Evolutionary conservation across 805 yeast species (phyloP).

Genomic region (Scheffersomyces amazonensis): DNA sequence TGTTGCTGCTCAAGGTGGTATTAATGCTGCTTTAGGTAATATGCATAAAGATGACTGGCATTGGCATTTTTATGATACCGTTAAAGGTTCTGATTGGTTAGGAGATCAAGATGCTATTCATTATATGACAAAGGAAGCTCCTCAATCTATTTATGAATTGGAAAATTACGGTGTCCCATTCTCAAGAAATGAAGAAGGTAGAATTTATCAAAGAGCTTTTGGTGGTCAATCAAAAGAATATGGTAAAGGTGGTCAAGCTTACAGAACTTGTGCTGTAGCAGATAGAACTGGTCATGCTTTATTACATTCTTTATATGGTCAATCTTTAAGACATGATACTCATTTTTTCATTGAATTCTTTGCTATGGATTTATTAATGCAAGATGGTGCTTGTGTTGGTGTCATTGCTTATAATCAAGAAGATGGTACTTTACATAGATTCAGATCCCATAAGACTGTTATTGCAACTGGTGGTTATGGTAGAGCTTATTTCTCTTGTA

Average conservation of each 20-base stretch:
- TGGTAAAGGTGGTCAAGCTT: constrained; percentile 99
- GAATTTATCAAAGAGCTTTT: constrained; percentile 97
- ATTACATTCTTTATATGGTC: constrained; percentile 94
- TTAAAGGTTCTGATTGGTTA: constrained; percentile 98
- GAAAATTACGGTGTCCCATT: constrained; percentile 99
- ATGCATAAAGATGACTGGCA: constrained; percentile 99
- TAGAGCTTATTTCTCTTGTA: constrained; percentile 97
- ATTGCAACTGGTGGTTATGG: constrained; percentile 99
- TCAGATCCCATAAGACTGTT: constrained; percentile 94
- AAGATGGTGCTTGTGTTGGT: constrained; percentile 95
- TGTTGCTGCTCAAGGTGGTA: constrained; percentile 99
- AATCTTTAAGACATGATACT: constrained; percentile 93
- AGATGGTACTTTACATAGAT: constrained; percentile 97
- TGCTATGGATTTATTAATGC: constrained; percentile 91
- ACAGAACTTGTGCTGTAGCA: constrained; percentile 99
- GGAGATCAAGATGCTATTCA: constrained; percentile 99
- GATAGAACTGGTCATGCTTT: constrained; percentile 99
- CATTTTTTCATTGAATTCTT: constrained; percentile 97
- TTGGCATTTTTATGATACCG: constrained; percentile 99
- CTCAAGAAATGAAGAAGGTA: constrained; percentile 94
- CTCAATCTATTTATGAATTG: constrained; percentile 89
- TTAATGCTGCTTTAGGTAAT: constrained; percentile 97
- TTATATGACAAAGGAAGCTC: constrained; percentile 98
- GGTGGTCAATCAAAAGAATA: constrained; percentile 96
- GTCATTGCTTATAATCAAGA: constrained; percentile 97